Conservation (phyloP, 140 eudicot genomes). For the Stevia rebaudiana region DNA sequence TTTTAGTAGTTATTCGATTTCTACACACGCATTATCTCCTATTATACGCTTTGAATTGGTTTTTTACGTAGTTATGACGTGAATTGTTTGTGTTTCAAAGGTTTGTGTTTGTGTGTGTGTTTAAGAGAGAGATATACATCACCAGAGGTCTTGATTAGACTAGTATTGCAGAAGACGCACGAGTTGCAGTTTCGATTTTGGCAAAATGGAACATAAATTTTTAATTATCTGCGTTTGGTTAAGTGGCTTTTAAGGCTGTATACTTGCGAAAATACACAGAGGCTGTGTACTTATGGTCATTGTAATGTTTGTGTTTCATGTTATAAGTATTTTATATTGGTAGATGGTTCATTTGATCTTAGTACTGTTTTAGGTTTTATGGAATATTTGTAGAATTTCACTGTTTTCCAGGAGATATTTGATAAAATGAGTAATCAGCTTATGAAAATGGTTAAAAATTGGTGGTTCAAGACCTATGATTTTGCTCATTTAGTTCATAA, state of each 20-base stretch:
- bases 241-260: neutral
- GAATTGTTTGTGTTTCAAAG: constrained; percentile 6
- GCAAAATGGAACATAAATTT: constrained; percentile 6
- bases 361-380: constrained; percentile 8
- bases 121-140: neutral
- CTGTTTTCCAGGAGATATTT: neutral
- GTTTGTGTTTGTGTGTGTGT: neutral
- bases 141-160: too few species aligned
- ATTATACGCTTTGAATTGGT: neutral
- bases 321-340: too few species aligned
- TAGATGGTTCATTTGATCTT: constrained; percentile 18
- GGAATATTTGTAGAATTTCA: too few species aligned
- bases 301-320: too few species aligned
- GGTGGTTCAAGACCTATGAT: neutral
- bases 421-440: neutral
- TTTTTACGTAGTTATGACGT: neutral
- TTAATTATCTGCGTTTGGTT: neutral
- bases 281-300: too few species aligned
- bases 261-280: neutral
- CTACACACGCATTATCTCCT: neutral
- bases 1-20: neutral
- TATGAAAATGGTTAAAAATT: constrained; percentile 2
- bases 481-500: neutral
- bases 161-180: too few species aligned
- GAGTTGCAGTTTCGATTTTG: constrained; percentile 3